Conservation (phyloP, 2,329 filamentous ascomycete species). For the Orbilia brochopaga region DNA sequence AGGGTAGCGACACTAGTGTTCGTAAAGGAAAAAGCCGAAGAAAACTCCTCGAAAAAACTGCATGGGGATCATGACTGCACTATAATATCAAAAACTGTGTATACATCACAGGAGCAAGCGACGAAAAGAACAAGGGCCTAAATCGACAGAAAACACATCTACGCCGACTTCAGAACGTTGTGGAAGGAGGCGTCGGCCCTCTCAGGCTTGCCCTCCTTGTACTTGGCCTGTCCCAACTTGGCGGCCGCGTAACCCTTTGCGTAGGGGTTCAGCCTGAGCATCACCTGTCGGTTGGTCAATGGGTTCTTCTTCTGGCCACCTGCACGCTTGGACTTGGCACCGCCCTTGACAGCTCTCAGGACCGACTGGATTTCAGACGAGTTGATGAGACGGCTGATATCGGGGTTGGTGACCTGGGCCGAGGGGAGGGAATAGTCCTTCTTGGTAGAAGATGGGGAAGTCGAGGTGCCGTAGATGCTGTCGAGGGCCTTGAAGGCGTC, state of each 20-base stretch:
- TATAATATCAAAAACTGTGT: constrained; percentile 11
- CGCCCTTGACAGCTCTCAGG: constrained; percentile 87
- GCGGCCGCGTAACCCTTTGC: constrained; percentile 87
- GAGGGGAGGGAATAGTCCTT: constrained; percentile 98
- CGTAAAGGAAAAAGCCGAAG: constrained; percentile 25
- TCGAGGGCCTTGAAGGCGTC: constrained; percentile 95
- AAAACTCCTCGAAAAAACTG: constrained; percentile 21
- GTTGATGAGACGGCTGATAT: constrained; percentile 98
- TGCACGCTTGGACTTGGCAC: constrained; percentile 84
- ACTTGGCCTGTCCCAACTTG: constrained; percentile 75
- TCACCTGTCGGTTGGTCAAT: constrained; percentile 96
- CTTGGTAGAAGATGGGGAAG: constrained; percentile 87
- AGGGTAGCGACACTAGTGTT: constrained; percentile 28
- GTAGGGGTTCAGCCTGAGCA: constrained; percentile 98
- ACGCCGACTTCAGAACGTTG: constrained; percentile 34
- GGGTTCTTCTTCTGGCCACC: constrained; percentile 99
- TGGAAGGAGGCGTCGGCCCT: constrained; percentile 26
- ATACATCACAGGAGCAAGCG: neutral
- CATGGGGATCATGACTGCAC: constrained; percentile 39
- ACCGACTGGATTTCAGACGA: constrained; percentile 97
- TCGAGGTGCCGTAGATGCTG: constrained; percentile 94
- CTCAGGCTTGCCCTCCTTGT: constrained; percentile 68
- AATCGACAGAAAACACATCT: constrained; percentile 16
- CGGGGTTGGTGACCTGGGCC: constrained; percentile 90
- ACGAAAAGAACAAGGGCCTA: neutral